A percentile compares a stretch with the other conserved stretches of the same genome.
Evolutionary conservation across 2,329 filamentous ascomycete species (phyloP).

Genomic region (Exophiala calicioides): DNA sequence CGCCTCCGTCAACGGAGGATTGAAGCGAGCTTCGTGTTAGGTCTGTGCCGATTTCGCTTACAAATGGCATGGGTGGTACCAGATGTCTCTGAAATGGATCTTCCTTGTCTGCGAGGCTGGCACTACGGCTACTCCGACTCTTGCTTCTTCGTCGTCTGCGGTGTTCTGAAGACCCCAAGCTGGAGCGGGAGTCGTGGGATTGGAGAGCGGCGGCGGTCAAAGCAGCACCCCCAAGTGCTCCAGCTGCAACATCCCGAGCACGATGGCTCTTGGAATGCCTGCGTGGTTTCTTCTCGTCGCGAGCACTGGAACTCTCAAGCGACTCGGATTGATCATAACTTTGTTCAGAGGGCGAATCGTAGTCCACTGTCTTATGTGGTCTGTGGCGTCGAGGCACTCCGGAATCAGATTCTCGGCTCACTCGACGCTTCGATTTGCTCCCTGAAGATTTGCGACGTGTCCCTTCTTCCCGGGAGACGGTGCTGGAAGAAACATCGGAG

Average conservation of each 20-base stretch:
- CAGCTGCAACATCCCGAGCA: slow-evolving; percentile 57
- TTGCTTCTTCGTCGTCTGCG: slow-evolving; percentile 49
- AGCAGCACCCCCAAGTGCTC: slow-evolving; percentile 56
- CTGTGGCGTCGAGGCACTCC: slow-evolving; percentile 56
- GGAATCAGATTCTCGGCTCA: slow-evolving; percentile 60
- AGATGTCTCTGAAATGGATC: slow-evolving; percentile 53
- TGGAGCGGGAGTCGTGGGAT: slow-evolving; percentile 66
- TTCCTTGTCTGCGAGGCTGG: slow-evolving; percentile 58
- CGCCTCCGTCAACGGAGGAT: slow-evolving; percentile 75
- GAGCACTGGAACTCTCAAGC: slow-evolving; percentile 48
- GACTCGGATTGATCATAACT: slow-evolving; percentile 47
- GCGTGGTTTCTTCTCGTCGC: slow-evolving; percentile 55
- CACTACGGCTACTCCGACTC: slow-evolving; percentile 54
- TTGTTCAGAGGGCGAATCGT: slow-evolving; percentile 51
- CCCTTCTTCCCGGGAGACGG: slow-evolving; percentile 56
- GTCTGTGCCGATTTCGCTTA: slow-evolving; percentile 84
- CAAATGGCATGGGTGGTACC: slow-evolving; percentile 81
- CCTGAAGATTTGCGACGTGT: slow-evolving; percentile 53
- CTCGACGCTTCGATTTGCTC: slow-evolving; percentile 58
- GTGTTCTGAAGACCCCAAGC: slow-evolving; percentile 47
- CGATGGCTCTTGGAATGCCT: slow-evolving; percentile 56
- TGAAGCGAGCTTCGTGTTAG: slow-evolving; percentile 84
- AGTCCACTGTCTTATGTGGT: slow-evolving; percentile 54
- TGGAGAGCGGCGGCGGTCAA: slow-evolving; percentile 64
- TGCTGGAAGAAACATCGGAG: slow-evolving; percentile 60